Evolutionary conservation across 2,329 filamentous ascomycete species (phyloP), one percentile per base, ranked within the genome.

Genomic region (Fusarium sp.): DNA sequence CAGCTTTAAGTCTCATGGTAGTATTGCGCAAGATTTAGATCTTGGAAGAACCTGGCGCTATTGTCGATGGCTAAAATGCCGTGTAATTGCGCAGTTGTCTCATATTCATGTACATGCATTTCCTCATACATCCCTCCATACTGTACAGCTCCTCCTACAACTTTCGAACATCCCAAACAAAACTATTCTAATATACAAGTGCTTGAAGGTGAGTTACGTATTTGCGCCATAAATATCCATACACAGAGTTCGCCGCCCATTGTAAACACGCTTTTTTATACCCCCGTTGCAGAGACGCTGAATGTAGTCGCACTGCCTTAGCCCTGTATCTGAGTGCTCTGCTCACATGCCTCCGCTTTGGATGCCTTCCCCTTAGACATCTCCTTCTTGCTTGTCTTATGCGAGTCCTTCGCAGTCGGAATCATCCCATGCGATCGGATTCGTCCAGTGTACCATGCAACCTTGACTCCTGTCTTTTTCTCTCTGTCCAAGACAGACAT

Each of bases 401-500:
- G 21, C 11, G 14, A 25, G 9, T 23, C 37, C 20, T 43, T 58
- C 14, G 31, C 31, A 33, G 31, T 6, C 13, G 11, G 17, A 43
- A 14, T 27, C 23, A 15, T 31, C 37, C 23, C 37, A 11, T n/a
- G 29, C 25, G 25, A 25, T 14, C 18, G 20, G 7, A 23, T 6
- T 29, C 18, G 20, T 43, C 20, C n/a, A 8, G 18, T 20, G 31
- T 36, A 13, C 70, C 84, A 85, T 21, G 85, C 78, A 41, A 87
- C 79, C 40, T 82, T 79, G 14, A 87, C 71, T 1, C 83, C 83
- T 21, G 78, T 72, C 43, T 77, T 73, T 58, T 81, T 77, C 57
- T 90, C 86, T 29, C 83, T 72, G 72, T 82, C 71, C 55, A 88
- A 85, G 74, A 90, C 81, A 65, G 79, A 61, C 53, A 81, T 73